phyloP scores from a whole-genome alignment of 768 basidiomycete genomes.

The Filobasidium wieringae region DNA sequence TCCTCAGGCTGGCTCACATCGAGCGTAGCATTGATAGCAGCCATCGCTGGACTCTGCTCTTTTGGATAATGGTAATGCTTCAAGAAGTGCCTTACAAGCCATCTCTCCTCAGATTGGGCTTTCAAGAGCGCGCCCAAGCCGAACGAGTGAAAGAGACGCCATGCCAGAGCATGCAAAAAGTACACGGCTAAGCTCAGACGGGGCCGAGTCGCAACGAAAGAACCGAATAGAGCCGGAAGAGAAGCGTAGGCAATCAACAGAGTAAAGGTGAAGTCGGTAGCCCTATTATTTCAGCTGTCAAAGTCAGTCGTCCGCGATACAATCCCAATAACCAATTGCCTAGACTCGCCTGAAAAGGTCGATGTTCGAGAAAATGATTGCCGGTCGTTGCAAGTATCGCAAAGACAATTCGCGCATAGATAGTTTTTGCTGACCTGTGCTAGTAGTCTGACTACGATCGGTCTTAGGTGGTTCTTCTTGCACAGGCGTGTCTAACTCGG shows the following conservation, averaged over 20 bases:
- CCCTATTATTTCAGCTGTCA: conserved; percentile 43
- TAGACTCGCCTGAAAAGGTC: conserved; percentile 66
- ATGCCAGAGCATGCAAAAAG: conserved; percentile 68
- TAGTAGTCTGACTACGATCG: conserved; percentile 16
- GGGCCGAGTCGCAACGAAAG: conserved; percentile 38
- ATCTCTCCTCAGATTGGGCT: conserved; percentile 75
- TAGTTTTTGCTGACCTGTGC: background rate
- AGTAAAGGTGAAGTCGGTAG: conserved; percentile 70
- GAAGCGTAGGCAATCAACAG: conserved; percentile 61
- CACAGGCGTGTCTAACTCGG: conserved; percentile 19
- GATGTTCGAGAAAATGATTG: conserved; percentile 64
- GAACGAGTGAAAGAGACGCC: conserved; percentile 79
- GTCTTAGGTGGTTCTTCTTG: conserved; percentile 9
- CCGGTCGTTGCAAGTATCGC: conserved; percentile 80
- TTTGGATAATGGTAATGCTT: conserved; percentile 77
- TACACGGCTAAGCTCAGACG: conserved; percentile 53
- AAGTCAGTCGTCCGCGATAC: background rate
- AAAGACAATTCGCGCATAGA: conserved; percentile 83
- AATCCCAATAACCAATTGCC: background rate
- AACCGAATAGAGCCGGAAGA: conserved; percentile 34
- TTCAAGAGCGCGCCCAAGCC: conserved; percentile 73
- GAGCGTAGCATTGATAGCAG: background rate
- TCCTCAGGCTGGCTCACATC: conserved; percentile 5
- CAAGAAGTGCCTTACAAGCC: conserved; percentile 81
- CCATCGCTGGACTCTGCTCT: background rate